Evolutionary conservation across 352 stramenopile genomes (phyloP).

Genomic region (Phytophthora nicotianae): DNA sequence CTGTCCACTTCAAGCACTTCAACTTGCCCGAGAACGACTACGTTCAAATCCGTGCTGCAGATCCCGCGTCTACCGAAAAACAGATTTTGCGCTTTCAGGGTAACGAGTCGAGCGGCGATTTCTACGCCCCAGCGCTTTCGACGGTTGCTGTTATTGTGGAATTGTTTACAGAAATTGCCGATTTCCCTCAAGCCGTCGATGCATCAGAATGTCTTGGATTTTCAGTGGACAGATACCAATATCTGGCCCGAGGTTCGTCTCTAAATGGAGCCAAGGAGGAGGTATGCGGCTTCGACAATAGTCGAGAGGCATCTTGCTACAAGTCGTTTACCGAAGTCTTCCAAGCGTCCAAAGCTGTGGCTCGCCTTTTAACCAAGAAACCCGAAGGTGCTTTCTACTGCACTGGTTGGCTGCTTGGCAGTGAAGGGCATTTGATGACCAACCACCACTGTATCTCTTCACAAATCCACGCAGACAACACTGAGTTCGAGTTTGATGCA

Average conservation of each 20-base stretch:
- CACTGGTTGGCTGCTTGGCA: conserved; percentile 76
- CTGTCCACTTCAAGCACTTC: conserved; percentile 67
- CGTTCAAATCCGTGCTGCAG: conserved; percentile 44
- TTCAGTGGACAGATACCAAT: conserved; percentile 50
- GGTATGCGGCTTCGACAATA: conserved; percentile 63
- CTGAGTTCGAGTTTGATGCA: conserved; percentile 70
- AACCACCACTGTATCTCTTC: conserved; percentile 80
- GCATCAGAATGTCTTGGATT: conserved; percentile 48
- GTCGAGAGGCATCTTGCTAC: conserved; percentile 57
- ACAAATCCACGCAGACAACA: conserved; percentile 48
- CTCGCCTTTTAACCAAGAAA: conserved; percentile 71
- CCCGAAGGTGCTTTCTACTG: conserved; percentile 56
- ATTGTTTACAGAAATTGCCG: conserved; percentile 38
- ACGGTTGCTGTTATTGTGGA: conserved; percentile 51
- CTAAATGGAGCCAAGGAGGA: conserved; percentile 40
- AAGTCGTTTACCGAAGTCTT: conserved; percentile 21
- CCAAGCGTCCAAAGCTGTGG: conserved; percentile 40
- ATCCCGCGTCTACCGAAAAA: conserved; percentile 31
- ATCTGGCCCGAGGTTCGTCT: conserved; percentile 25
- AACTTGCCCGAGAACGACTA: conserved; percentile 62
- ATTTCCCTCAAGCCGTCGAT: conserved; percentile 7
- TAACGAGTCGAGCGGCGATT: conserved; percentile 29
- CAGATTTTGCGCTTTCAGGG: conserved; percentile 40
- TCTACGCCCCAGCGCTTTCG: conserved; percentile 41
- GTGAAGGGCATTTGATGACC: conserved; percentile 74